These are phyloP conservation scores for Hippophae rhamnoides DNA, from an alignment of 306 rosid genomes.

Conservation along the genomic window DNA sequence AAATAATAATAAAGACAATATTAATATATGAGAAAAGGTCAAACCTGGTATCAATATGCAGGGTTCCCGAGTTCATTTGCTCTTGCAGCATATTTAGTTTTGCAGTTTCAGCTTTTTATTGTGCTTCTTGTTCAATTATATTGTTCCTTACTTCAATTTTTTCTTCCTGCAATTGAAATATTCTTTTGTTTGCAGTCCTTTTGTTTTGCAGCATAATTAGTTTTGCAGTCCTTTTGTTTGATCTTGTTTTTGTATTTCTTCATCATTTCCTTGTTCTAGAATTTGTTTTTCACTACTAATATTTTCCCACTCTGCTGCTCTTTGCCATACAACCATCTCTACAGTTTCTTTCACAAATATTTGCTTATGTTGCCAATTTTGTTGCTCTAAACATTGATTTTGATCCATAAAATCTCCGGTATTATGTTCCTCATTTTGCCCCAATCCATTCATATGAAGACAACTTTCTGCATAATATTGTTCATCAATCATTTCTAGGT, in stretches of 20 bases:
- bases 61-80: background rate
- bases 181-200: background rate
- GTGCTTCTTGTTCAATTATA: background rate
- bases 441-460: background rate
- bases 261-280: background rate
- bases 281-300: slow-evolving; percentile 8
- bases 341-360: background rate
- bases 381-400: background rate
- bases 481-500: background rate
- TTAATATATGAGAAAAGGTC: slow-evolving; percentile 1
- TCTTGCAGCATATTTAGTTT: slow-evolving; percentile 4
- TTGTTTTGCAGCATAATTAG: too few relatives aligned
- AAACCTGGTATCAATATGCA: slow-evolving; percentile 9
- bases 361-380: background rate
- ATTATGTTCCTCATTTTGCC: background rate
- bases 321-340: background rate
- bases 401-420: background rate
- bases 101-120: slow-evolving; percentile 1
- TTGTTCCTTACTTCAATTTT: slow-evolving; percentile 5
- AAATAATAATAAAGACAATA: background rate
- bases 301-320: background rate
- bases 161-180: slow-evolving; percentile 10
- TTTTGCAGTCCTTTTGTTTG: slow-evolving; percentile 7
- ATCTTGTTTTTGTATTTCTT: slow-evolving; percentile 8
- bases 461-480: background rate